Evolutionary conservation across 768 basidiomycete species (phyloP), one percentile per base, ranked within the genome.

Genomic region (Pleurotus cornucopiae): DNA sequence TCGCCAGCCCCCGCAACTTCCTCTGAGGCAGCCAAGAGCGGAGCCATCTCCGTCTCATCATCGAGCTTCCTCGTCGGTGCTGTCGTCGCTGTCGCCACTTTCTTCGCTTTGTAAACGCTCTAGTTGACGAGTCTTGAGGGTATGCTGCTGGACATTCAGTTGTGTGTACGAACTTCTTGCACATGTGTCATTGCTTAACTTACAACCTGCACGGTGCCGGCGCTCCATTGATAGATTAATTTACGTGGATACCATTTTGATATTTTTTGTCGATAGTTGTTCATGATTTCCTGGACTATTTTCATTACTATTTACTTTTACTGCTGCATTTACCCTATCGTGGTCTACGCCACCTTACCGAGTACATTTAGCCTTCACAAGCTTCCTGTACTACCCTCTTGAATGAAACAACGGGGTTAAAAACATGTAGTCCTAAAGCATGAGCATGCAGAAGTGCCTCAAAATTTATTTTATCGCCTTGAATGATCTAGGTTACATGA

Each of bases 61-160:
- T 77, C 85, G 30, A 73, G 73, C 62, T 67, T 76, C 23, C 65
- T 80, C 46, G 74, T 86, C 54, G 80, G 73, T 51, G 64, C 80
- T 40, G 74, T 75, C 45, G 82, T 78, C 43, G 71, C 69, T 54
- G 60, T 74, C 47, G 73, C 72, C 53, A 75, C 75, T 54, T 70
- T 82, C 68, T 71, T 78, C 58, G 76, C 82, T 58, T 67, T 84
- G 57, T 85, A 74, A 76, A 55, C 48, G 18, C 14, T 18, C 16
- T 11, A 11, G 30, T 34, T 34, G 7, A 34, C 30, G 30, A 30
- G 30, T 30, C 7, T 9, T 11, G 30, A 34, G 30, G 30, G 30
- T 11, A 52, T 56, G 25, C 37, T 23, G n/a, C 30, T 44, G 45
- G 6, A 23, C 39, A 21, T 37, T 34, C 44, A 54, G 16, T 26